Evolutionary conservation across 202 grass and related monocot species (phyloP), one percentile per base, ranked within the genome.

Genomic region (Carex sylvatica): DNA sequence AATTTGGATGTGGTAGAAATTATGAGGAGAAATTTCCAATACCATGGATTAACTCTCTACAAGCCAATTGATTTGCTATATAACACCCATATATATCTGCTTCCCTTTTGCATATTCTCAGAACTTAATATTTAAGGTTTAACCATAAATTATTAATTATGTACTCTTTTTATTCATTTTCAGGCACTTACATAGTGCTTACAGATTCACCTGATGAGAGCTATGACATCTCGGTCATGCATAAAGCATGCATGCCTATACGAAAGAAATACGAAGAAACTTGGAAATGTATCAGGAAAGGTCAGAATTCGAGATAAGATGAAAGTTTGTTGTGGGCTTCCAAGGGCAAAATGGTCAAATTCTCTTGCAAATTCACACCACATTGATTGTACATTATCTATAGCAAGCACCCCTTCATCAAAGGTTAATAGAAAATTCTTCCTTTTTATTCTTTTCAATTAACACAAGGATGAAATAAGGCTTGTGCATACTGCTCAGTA

Each of bases 211-310:
- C 78, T 66, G 55, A 55, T 28, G 42, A 82, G 23, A 83, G 16
- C 61, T 20, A 85, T 89, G 70, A 42, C 60, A 40, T 89, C 40
- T 70, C 54, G 51, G 33, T 62, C 74, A 53, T 89, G 49, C 15
- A 70, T 78, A 85, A 83, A 84, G 51, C 51, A 79, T 75, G 69
- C 71, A 40, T 81, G 66, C 33, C 65, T 46, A 30, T 16, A 81
- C 44, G 66, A 79, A 82, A 78, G 60, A 15, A 78, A 36, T 63
- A 64, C 68, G 33, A 84, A 73, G 30, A 77, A 61, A 61, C 19
- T 62, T 26, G 26, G 70, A 64, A 78, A 35, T 61, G 58, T 35
- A 52, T 40, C 78, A 26, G 1, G 31, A 10, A 81, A 82, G 61
- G 33, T 63, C 26, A 24, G 16, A 82, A 83, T 44, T 82, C 49